Percentiles rank a stretch among this genome's conserved stretches.
Conservation (phyloP, 2,329 filamentous ascomycete species). For the Pseudocercospora ulei region DNA sequence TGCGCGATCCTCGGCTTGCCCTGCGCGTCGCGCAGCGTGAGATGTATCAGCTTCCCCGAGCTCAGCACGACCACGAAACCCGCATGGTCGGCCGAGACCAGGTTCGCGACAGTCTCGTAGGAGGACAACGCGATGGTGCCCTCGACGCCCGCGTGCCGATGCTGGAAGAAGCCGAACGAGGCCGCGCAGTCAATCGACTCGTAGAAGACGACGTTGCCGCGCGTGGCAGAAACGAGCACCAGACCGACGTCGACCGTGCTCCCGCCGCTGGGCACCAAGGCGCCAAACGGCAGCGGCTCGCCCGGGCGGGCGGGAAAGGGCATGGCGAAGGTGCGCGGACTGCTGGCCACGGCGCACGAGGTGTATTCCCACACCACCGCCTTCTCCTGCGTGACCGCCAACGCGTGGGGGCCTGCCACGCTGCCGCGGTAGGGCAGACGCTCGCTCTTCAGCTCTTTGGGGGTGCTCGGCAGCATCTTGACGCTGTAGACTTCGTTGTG, state of each 20-base stretch:
- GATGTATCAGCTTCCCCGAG: conserved; percentile 73
- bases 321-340: conserved; percentile 70
- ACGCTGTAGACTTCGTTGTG: conserved; percentile 77
- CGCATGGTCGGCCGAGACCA: conserved; percentile 75
- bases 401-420: conserved; percentile 41
- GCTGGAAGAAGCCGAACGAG: conserved; percentile 70
- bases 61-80: conserved; percentile 80
- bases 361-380: conserved; percentile 89
- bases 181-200: conserved; percentile 86
- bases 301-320: conserved; percentile 59
- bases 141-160: conserved; percentile 71
- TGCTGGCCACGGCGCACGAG: conserved; percentile 51
- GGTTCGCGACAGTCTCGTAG: conserved; percentile 60
- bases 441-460: conserved; percentile 57
- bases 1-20: conserved; percentile 72
- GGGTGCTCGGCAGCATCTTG: conserved; percentile 72
- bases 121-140: conserved; percentile 64
- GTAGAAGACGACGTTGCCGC: conserved; percentile 84
- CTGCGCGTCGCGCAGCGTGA: conserved; percentile 76
- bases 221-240: conserved; percentile 72
- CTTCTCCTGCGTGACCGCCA: conserved; percentile 69
- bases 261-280: conserved; percentile 68
- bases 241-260: conserved; percentile 74
- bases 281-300: conserved; percentile 70
- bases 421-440: conserved; percentile 50